phyloP scores from a whole-genome alignment of 2,329 filamentous ascomycete species.

The Xylaria sp. region DNA sequence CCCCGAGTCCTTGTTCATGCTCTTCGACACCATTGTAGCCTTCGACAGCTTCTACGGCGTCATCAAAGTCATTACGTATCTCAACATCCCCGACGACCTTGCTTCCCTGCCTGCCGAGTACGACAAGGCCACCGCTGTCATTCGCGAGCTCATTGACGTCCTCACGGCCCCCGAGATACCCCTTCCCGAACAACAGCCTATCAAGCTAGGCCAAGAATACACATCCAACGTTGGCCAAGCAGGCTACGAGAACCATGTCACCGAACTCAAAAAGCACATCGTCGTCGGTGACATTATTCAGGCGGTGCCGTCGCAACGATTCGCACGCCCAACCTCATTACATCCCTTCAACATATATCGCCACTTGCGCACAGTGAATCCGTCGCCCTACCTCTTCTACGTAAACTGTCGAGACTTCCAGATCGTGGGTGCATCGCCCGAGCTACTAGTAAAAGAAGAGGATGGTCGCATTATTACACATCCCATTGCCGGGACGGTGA shows the following conservation, averaged over 20 bases:
- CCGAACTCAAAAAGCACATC: constrained; percentile 88
- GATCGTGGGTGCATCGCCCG: constrained; percentile 93
- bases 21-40: constrained; percentile 93
- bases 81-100: constrained; percentile 72
- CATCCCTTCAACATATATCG: constrained; percentile 99
- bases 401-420: constrained; percentile 92
- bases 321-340: constrained; percentile 86
- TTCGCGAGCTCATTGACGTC: constrained; percentile 75
- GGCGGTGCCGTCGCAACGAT: constrained; percentile 92
- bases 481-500: constrained; percentile 95
- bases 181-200: constrained; percentile 79
- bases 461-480: constrained; percentile 91
- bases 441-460: constrained; percentile 93
- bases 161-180: constrained; percentile 80
- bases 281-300: constrained; percentile 95
- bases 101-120: constrained; percentile 74
- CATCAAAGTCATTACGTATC: constrained; percentile 92
- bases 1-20: constrained; percentile 95
- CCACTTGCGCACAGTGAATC: constrained; percentile 95
- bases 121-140: constrained; percentile 69
- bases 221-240: constrained; percentile 89
- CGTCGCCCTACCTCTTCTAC: constrained; percentile 97
- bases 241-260: constrained; percentile 93
- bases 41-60: constrained; percentile 95
- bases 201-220: constrained; percentile 80